Base-by-base conservation (phyloP, 352 stramenopile genomes). In the Stramenopiles sp. region DNA sequence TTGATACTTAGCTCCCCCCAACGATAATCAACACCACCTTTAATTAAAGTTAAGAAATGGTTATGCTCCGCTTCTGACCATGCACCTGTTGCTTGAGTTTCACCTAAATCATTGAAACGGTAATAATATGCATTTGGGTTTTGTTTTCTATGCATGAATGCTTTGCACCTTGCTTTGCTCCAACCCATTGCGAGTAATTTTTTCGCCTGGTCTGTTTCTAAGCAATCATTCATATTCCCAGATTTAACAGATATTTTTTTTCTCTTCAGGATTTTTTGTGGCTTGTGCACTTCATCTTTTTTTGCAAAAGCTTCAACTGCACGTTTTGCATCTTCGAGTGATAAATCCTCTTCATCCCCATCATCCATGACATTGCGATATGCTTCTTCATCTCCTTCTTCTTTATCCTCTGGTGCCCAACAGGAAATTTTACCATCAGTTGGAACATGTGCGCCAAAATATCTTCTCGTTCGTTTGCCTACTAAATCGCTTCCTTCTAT, bases 111-210 rank as follows among this genome's bases (percentile, higher is more conserved):
- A 7, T 31, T 76, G 65, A 33, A 33, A 7, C 65, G 65, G 31
- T 76, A 76, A 20, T 33, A 76, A 20, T 76, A 76, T 20, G 65
- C 65, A 33, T 76, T 76, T 76, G 65, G 65, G 65, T 76, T 76
- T 76, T 76, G 4, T 53, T 53, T 53, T 53, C 38, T 53, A 13
- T 53, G 38, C 38, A 53, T 53, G 13, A 53, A 53, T 13, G 38
- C 38, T 53, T 53, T 53, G 4, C 4, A 4, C 4, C 38, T 4
- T 13, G 38, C 38, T 53, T 4, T 53, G 38, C 38, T 53, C 38
- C 38, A 53, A 13, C 38, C 38, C 38, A 53, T 53, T 53, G 4
- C 38, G 4, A 53, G 4, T 13, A 53, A 13, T 53, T 53, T 53
- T 13, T 53, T 53, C 13, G 38, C 38, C 38, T 53, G 38, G 38